Evolutionary conservation across 805 yeast species (phyloP).

Genomic region (Hanseniaspora occidentalis): DNA sequence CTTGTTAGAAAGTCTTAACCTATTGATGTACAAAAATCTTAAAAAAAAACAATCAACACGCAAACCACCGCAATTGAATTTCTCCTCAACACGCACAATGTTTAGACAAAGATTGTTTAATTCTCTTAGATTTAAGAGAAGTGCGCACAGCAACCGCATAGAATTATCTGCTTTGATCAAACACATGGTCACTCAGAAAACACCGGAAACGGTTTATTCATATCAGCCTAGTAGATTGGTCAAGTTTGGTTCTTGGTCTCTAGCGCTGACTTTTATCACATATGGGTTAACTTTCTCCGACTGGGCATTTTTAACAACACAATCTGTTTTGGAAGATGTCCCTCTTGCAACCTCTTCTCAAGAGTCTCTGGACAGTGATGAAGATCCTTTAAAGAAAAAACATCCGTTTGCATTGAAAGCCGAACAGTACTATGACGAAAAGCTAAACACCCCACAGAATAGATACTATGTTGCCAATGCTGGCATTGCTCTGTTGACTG

Average conservation of each 20-base stretch:
- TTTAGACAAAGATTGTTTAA: no score
- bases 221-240: conserved; percentile 11
- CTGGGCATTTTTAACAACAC: conserved; percentile 17
- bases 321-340: conserved; percentile 7
- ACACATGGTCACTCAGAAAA: conserved; percentile 10
- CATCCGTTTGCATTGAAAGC: neutral
- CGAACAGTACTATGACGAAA: conserved; percentile 5
- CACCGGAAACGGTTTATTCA: conserved; percentile 15
- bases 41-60: no score
- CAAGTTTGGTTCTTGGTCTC: conserved; percentile 12
- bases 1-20: no score
- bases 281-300: conserved; percentile 20
- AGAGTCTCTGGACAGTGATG: conserved; percentile 9
- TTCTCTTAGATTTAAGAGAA: neutral
- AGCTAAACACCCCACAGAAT: neutral
- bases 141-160: neutral
- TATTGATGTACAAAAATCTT: no score
- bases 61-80: no score
- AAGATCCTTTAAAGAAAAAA: conserved; percentile 1
- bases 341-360: no score
- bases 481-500: conserved; percentile 16
- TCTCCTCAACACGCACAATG: no score
- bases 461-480: conserved; percentile 11
- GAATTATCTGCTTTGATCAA: neutral
- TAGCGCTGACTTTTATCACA: conserved; percentile 16